These are phyloP conservation scores for Yamadazyma diospyri DNA, from an alignment of 1,139 yeast genomes.

Conservation along the genomic window DNA sequence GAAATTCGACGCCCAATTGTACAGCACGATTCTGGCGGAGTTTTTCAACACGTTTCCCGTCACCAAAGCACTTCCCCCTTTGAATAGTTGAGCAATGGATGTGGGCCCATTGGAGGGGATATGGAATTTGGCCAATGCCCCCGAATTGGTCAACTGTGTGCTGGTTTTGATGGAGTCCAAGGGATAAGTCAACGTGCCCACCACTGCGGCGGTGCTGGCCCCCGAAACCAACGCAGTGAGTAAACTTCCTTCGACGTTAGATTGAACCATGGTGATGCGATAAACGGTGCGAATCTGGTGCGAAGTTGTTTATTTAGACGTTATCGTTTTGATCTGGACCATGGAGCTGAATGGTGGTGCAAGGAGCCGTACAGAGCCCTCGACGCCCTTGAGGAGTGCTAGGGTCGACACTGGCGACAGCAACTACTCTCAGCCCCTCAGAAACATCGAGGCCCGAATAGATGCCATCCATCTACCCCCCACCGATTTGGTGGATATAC, in stretches of 20 bases:
- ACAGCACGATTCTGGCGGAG: slow-evolving; percentile 65
- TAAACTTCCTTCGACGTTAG: slow-evolving; percentile 27
- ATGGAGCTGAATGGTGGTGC: too few species aligned
- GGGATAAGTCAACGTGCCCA: slow-evolving; percentile 76
- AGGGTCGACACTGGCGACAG: slow-evolving; percentile 3
- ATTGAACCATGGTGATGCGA: slow-evolving; percentile 4
- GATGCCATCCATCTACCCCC: slow-evolving; percentile 4
- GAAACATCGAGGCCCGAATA: too few species aligned
- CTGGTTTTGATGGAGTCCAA: slow-evolving; percentile 80
- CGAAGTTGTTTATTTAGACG: background rate
- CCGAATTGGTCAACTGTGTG: slow-evolving; percentile 52
- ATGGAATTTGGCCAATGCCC: slow-evolving; percentile 32
- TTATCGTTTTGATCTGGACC: background rate
- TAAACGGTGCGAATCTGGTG: slow-evolving; percentile 1
- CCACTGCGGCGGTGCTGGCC: slow-evolving; percentile 67
- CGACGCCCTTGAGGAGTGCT: slow-evolving; percentile 19
- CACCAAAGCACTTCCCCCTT: slow-evolving; percentile 80
- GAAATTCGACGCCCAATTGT: slow-evolving; percentile 72
- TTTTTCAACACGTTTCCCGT: slow-evolving; percentile 74
- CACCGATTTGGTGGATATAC: slow-evolving; percentile 5
- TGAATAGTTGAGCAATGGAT: slow-evolving; percentile 46
- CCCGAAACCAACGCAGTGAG: slow-evolving; percentile 73
- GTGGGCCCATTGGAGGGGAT: slow-evolving; percentile 39
- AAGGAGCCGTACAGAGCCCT: slow-evolving; percentile 25
- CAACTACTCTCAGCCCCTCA: too few species aligned